A percentile compares a stretch with the other conserved stretches of the same genome.
These are phyloP conservation scores for Talaromyces albobiverticillius DNA, from an alignment of 2,329 filamentous ascomycete species.

Conservation along the genomic window DNA sequence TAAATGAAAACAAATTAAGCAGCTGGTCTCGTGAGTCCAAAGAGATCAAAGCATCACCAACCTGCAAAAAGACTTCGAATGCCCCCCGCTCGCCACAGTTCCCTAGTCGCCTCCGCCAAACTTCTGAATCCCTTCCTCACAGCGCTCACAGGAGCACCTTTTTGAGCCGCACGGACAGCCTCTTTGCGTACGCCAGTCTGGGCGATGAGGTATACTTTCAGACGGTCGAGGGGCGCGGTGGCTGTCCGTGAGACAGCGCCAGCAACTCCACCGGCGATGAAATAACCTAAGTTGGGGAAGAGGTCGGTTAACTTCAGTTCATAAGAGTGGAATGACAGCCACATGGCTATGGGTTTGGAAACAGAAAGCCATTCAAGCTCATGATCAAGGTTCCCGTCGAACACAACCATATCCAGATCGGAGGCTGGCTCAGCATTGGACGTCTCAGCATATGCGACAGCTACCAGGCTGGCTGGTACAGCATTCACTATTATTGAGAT, in stretches of 20 bases:
- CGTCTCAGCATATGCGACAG: slow-evolving; percentile 26
- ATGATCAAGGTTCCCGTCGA: slow-evolving; percentile 29
- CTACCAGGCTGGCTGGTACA: slow-evolving; percentile 30
- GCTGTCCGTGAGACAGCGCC: slow-evolving; percentile 93
- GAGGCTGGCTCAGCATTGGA: slow-evolving; percentile 24
- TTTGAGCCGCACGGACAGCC: slow-evolving; percentile 65
- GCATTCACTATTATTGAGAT: slow-evolving; percentile 28
- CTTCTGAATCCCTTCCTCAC: slow-evolving; percentile 66
- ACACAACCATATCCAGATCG: slow-evolving; percentile 27
- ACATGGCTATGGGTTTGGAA: slow-evolving; percentile 41
- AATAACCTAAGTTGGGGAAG: slow-evolving; percentile 72
- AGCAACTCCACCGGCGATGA: slow-evolving; percentile 89
- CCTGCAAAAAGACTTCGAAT: slow-evolving; percentile 89
- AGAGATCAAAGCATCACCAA: slow-evolving; percentile 44
- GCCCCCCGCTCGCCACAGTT: slow-evolving; percentile 82
- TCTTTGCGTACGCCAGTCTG: slow-evolving; percentile 66
- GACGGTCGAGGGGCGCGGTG: slow-evolving; percentile 90
- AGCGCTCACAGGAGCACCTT: slow-evolving; percentile 64
- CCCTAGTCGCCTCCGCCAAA: slow-evolving; percentile 68
- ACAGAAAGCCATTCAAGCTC: slow-evolving; percentile 43
- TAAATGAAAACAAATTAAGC: slow-evolving; percentile 21
- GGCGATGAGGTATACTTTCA: slow-evolving; percentile 96
- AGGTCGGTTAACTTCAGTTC: slow-evolving; percentile 46
- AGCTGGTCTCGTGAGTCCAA: background rate
- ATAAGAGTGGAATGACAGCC: slow-evolving; percentile 43